A percentile compares a stretch with the other conserved stretches of the same genome.
phyloP scores from a whole-genome alignment of 108 stramenopile genomes.

The Discostella stelligeroides region DNA sequence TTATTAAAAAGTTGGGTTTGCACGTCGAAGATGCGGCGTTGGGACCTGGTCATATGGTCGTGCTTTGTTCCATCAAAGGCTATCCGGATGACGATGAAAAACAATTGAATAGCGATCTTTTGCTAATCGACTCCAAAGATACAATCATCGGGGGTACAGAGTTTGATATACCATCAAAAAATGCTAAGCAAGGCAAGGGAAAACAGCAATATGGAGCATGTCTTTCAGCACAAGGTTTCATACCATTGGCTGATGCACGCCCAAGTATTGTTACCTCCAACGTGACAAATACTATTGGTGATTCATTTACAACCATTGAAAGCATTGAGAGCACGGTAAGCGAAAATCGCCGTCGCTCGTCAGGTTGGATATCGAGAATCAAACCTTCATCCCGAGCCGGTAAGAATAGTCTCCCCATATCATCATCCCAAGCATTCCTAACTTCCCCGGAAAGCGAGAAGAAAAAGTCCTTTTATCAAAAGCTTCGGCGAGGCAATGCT shows the following conservation, averaged over 20 bases:
- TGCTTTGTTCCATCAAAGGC: constrained; percentile 39
- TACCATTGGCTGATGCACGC: constrained; percentile 19
- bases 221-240: constrained; percentile 20
- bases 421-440: background rate
- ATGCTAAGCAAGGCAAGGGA: constrained; percentile 3
- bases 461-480: constrained; percentile 44
- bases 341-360: constrained; percentile 11
- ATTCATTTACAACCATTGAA: constrained; percentile 15
- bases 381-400: constrained; percentile 24
- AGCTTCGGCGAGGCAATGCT: no score
- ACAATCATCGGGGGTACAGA: constrained; percentile 4
- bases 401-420: constrained; percentile 5
- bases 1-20: constrained; percentile 46
- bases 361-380: constrained; percentile 38
- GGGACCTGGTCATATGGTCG: constrained; percentile 54
- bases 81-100: constrained; percentile 18
- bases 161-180: constrained; percentile 9
- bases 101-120: constrained; percentile 1
- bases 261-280: constrained; percentile 3
- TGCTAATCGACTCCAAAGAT: background rate
- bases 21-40: constrained; percentile 43
- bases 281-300: constrained; percentile 9
- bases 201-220: constrained; percentile 12
- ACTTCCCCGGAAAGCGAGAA: constrained; percentile 19
- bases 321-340: constrained; percentile 27